These are phyloP conservation scores for Myriosclerotinia scirpicola DNA, from an alignment of 2,329 filamentous ascomycete species.

Conservation along the genomic window DNA sequence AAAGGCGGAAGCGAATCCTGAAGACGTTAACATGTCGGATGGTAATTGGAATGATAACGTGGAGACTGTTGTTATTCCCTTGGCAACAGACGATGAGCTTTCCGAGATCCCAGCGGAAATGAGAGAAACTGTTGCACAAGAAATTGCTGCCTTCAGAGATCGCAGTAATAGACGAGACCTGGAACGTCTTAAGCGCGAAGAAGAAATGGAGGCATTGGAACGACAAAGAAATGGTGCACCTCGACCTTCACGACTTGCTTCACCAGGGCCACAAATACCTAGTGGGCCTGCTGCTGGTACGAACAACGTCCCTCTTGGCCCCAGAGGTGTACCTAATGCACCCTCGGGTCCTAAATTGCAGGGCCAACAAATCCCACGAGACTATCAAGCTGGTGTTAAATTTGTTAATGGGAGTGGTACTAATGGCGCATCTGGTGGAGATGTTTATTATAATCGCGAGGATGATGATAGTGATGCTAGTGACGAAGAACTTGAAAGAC, in stretches of 20 bases:
- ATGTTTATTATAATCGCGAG: slow-evolving; percentile 60
- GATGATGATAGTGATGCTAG: slow-evolving; percentile 86
- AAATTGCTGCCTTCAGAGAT: slow-evolving; percentile 93
- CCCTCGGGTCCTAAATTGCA: slow-evolving; percentile 69
- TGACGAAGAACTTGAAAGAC: slow-evolving; percentile 78
- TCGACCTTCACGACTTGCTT: slow-evolving; percentile 67
- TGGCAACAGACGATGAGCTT: slow-evolving; percentile 87
- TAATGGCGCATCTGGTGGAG: slow-evolving; percentile 53
- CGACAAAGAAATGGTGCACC: slow-evolving; percentile 68
- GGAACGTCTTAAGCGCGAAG: slow-evolving; percentile 82
- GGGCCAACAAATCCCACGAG: slow-evolving; percentile 62
- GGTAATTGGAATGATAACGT: slow-evolving; percentile 61
- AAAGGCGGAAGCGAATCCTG: slow-evolving; percentile 57
- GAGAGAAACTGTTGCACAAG: slow-evolving; percentile 89
- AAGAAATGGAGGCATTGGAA: slow-evolving; percentile 88
- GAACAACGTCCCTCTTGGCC: slow-evolving; percentile 77
- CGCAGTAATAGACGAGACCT: slow-evolving; percentile 84
- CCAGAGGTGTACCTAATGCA: slow-evolving; percentile 69
- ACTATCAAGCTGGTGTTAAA: slow-evolving; percentile 73
- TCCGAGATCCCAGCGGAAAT: slow-evolving; percentile 95
- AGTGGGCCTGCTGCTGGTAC: slow-evolving; percentile 61
- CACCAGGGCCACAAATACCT: slow-evolving; percentile 57
- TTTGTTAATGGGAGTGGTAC: slow-evolving; percentile 80
- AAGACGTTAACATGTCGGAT: slow-evolving; percentile 70
- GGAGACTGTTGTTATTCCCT: slow-evolving; percentile 86